These are phyloP conservation scores for Hymenochaete sp. DNA, from an alignment of 1,284 basidiomycete species.

Conservation along the genomic window DNA sequence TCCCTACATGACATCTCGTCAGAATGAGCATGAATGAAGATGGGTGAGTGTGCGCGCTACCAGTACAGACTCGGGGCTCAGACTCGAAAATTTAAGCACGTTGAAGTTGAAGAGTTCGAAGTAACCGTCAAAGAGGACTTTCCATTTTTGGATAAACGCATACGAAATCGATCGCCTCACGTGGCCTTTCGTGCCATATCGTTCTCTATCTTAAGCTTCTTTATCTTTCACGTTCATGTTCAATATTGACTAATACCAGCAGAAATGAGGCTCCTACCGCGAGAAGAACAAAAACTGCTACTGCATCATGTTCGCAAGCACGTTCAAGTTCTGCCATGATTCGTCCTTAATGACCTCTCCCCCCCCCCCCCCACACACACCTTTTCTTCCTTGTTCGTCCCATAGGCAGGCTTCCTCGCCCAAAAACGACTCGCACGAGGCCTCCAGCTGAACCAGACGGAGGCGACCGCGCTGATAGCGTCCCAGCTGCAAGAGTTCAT, in stretches of 20 bases:
- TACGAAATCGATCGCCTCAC: too few species aligned
- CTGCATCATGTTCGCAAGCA: slow-evolving; percentile 29
- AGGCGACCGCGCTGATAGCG: slow-evolving; percentile 86
- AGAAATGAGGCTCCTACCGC: slow-evolving; percentile 30
- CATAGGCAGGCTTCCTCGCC: slow-evolving; percentile 77
- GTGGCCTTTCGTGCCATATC: too few species aligned
- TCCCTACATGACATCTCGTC: too few species aligned
- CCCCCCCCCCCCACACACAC: neutral
- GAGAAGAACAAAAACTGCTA: slow-evolving; percentile 33
- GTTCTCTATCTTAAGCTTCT: too few species aligned
- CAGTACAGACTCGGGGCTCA: too few species aligned
- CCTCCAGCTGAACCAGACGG: slow-evolving; percentile 76
- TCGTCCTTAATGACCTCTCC: neutral
- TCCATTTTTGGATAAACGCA: too few species aligned
- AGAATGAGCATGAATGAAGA: too few species aligned
- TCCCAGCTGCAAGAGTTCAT: slow-evolving; percentile 90
- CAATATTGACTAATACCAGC: neutral
- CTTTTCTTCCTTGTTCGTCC: neutral
- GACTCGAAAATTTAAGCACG: too few species aligned
- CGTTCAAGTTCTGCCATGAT: neutral
- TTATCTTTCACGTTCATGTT: too few species aligned
- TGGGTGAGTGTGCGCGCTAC: too few species aligned
- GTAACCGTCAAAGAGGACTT: too few species aligned
- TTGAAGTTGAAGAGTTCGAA: too few species aligned
- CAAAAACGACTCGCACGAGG: slow-evolving; percentile 93